Conservation (phyloP, 2,329 filamentous ascomycete species). For the Teratosphaeria destructans region DNA sequence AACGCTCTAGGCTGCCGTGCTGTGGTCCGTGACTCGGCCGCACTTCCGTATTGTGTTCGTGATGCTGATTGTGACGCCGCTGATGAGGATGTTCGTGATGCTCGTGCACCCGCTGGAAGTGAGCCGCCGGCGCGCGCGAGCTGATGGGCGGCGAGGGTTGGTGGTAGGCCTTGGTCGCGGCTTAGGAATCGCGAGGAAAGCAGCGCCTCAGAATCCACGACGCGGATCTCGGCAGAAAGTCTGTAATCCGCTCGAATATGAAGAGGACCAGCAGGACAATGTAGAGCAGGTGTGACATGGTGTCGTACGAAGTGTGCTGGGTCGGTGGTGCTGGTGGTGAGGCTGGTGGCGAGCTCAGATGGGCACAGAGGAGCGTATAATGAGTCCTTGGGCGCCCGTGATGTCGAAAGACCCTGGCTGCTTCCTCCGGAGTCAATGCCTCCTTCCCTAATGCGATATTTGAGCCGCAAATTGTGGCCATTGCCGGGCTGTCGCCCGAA, state of each 20-base stretch:
- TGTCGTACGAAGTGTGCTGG: constrained; percentile 47
- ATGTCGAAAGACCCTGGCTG: constrained; percentile 26
- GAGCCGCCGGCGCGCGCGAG: constrained; percentile 12
- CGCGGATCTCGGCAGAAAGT: constrained; percentile 77
- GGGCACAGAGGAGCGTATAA: constrained; percentile 62
- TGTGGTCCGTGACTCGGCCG: constrained; percentile 6
- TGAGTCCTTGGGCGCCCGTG: constrained; percentile 50
- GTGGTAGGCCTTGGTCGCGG: constrained; percentile 52
- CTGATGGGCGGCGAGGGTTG: constrained; percentile 3
- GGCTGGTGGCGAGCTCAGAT: constrained; percentile 38
- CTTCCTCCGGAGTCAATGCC: constrained; percentile 40
- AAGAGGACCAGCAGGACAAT: constrained; percentile 77
- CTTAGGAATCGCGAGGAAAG: constrained; percentile 91
- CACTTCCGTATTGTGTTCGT: constrained; percentile 13
- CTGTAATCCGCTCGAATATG: constrained; percentile 75
- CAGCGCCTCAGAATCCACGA: constrained; percentile 83
- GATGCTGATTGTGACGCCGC: neutral
- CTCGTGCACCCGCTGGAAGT: constrained; percentile 30
- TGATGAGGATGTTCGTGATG: constrained; percentile 9
- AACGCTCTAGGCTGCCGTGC: constrained; percentile 6
- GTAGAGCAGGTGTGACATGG: constrained; percentile 72
- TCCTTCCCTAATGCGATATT: constrained; percentile 64
- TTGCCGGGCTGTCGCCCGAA: constrained; percentile 55
- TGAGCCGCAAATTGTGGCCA: constrained; percentile 56
- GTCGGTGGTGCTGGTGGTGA: constrained; percentile 1